Evolutionary conservation across 2,329 filamentous ascomycete genomes (phyloP).

Genomic region (Venturia carpophila): DNA sequence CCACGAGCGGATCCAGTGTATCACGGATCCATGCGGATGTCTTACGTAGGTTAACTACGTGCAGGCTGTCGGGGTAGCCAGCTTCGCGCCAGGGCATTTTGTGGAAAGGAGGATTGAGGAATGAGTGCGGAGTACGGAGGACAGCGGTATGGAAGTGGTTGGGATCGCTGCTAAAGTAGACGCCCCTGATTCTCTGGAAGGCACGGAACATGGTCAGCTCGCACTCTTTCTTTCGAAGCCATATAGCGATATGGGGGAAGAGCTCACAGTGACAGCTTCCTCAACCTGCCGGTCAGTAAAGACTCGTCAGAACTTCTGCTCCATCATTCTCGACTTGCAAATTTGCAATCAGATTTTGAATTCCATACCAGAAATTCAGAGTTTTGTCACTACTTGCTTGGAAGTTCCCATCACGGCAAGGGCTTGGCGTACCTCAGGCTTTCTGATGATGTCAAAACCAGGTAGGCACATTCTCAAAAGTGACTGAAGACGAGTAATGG

Average conservation of each 20-base stretch:
- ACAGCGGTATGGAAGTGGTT: not conserved
- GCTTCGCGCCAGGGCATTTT: conserved; percentile 17
- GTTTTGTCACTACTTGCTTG: not conserved
- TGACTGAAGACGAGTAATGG: not conserved
- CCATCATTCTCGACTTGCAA: too few relatives aligned
- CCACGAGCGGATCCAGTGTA: conserved; percentile 39
- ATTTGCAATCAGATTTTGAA: too few relatives aligned
- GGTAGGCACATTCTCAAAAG: not conserved
- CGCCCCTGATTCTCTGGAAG: not conserved
- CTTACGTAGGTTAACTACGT: conserved; percentile 29
- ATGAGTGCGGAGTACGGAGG: not conserved
- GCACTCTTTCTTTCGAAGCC: not conserved
- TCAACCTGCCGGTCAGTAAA: too few relatives aligned
- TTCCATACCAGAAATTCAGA: not conserved
- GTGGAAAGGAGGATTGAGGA: not conserved
- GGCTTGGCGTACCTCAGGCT: not conserved
- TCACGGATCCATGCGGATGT: conserved; percentile 41
- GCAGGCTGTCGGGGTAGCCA: conserved; percentile 22
- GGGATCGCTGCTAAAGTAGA: not conserved
- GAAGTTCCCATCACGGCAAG: not conserved
- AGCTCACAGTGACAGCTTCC: too few relatives aligned
- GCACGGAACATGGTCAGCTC: not conserved
- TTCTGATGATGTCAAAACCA: not conserved
- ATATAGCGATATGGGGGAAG: too few relatives aligned
- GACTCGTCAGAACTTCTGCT: too few relatives aligned